Evolutionary conservation across 306 rosid genomes (phyloP).

Genomic region (Albizia julibrissin): DNA sequence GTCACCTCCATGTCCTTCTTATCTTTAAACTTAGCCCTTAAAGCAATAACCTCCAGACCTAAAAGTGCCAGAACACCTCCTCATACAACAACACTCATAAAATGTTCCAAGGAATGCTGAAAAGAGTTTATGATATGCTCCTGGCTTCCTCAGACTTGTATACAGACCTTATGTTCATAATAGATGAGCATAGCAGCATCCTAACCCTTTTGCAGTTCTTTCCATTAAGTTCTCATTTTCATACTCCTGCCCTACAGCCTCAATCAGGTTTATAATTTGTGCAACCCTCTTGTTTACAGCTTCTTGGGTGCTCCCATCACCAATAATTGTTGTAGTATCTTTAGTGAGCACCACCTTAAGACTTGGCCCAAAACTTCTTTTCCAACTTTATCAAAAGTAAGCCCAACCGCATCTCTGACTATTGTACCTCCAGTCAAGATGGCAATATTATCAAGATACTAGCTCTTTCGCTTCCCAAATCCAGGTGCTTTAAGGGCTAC

Average conservation of each 20-base stretch:
- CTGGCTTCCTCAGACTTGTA: too few relatives aligned
- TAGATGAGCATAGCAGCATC: too few relatives aligned
- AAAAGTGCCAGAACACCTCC: too few relatives aligned
- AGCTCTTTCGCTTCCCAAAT: conserved; percentile 99
- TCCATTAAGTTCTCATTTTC: conserved; percentile 89
- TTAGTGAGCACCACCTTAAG: conserved; percentile 93
- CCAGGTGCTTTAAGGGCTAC: conserved; percentile 99
- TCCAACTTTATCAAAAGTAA: conserved; percentile 83
- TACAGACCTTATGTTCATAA: too few relatives aligned
- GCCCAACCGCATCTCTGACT: conserved; percentile 92
- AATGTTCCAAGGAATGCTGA: too few relatives aligned
- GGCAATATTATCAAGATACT: conserved; percentile 97
- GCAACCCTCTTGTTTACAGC: conserved; percentile 90
- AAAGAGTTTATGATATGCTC: too few relatives aligned
- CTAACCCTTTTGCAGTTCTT: conserved; percentile 65
- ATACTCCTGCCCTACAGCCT: conserved; percentile 96
- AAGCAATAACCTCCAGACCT: too few relatives aligned
- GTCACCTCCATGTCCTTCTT: too few relatives aligned
- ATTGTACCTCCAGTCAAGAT: conserved; percentile 96
- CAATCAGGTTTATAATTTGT: conserved; percentile 82
- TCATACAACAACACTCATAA: too few relatives aligned
- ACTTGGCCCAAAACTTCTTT: conserved; percentile 95
- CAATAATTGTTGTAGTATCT: conserved; percentile 87
- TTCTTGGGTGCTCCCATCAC: conserved; percentile 97
- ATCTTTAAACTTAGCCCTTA: too few relatives aligned